phyloP scores from a whole-genome alignment of 1,284 basidiomycete species.

The Sparassis latifolia region DNA sequence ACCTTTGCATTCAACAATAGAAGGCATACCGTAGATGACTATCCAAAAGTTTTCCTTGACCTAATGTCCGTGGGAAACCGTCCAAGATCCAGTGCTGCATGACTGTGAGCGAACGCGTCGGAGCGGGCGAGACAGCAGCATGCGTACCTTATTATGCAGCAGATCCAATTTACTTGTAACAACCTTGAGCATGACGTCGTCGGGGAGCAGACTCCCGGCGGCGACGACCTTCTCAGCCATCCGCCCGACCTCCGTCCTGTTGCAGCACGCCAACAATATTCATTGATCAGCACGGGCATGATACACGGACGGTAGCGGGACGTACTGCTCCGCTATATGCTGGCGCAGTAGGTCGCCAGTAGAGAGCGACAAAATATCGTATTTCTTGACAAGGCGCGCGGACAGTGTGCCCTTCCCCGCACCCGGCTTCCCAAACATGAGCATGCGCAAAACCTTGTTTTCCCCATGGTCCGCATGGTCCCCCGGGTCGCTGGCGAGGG shows the following conservation, averaged over 20 bases:
- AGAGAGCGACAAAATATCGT: conserved; percentile 68
- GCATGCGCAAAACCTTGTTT: conserved; percentile 54
- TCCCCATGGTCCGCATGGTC: conserved; percentile 27
- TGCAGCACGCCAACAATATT: background rate
- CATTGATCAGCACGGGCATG: background rate
- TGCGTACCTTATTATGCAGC: conserved; percentile 57
- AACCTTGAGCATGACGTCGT: conserved; percentile 73
- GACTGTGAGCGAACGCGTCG: background rate
- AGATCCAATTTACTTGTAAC: conserved; percentile 64
- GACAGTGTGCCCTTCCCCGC: conserved; percentile 78
- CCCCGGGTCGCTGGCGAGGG: conserved; percentile 26
- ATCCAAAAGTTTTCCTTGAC: conserved; percentile 85
- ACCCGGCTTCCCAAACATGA: conserved; percentile 81
- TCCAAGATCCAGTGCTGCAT: conserved; percentile 87
- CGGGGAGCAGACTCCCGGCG: conserved; percentile 67
- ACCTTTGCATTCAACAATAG: no score
- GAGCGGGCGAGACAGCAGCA: background rate
- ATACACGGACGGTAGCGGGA: conserved; percentile 2
- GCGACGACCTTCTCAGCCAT: conserved; percentile 75
- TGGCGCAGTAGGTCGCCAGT: conserved; percentile 78
- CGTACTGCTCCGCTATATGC: conserved; percentile 65
- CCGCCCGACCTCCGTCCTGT: conserved; percentile 61
- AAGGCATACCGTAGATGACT: conserved; percentile 52
- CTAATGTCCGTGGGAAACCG: conserved; percentile 91
- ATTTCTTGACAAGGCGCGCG: conserved; percentile 65